Percentiles rank a stretch among this genome's conserved stretches.
These are phyloP conservation scores for Harringtonia aguacate DNA, from an alignment of 2,329 filamentous ascomycete species.

Conservation along the genomic window DNA sequence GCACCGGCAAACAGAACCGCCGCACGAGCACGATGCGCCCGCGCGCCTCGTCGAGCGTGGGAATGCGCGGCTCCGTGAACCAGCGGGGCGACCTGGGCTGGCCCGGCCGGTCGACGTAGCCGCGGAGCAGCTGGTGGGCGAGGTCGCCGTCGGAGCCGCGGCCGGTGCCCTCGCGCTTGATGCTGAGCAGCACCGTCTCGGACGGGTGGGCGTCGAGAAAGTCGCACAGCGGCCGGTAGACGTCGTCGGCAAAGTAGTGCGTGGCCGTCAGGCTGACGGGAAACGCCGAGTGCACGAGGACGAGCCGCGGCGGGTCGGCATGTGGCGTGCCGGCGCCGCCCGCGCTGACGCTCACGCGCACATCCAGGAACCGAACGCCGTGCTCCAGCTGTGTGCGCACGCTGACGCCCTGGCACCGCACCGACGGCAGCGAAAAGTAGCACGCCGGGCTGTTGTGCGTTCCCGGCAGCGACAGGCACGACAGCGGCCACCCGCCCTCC, in stretches of 20 bases:
- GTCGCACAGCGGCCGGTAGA: constrained; percentile 59
- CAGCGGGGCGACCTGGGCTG: constrained; percentile 36
- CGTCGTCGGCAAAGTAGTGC: constrained; percentile 65
- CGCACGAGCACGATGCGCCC: constrained; percentile 78
- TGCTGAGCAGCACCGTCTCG: constrained; percentile 73
- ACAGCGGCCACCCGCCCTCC: constrained; percentile 59
- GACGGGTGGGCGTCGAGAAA: constrained; percentile 71
- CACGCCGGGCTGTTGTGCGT: constrained; percentile 91
- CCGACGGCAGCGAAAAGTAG: constrained; percentile 76
- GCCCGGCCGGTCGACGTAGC: constrained; percentile 51
- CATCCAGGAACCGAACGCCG: constrained; percentile 88
- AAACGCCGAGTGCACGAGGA: constrained; percentile 84
- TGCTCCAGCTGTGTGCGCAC: constrained; percentile 72
- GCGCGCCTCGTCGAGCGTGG: constrained; percentile 65
- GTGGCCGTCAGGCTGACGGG: constrained; percentile 74
- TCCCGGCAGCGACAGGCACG: constrained; percentile 79
- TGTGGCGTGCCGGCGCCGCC: constrained; percentile 11
- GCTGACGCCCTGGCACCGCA: constrained; percentile 79
- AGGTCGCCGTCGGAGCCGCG: constrained; percentile 71
- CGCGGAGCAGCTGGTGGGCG: constrained; percentile 57
- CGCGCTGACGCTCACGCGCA: constrained; percentile 52
- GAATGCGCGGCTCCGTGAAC: constrained; percentile 70
- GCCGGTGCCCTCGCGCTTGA: constrained; percentile 88
- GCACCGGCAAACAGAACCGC: constrained; percentile 51
- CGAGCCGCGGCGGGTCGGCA: constrained; percentile 52